These are phyloP conservation scores for Tuber indicum DNA, from an alignment of 495 filamentous ascomycete species.

Conservation along the genomic window DNA sequence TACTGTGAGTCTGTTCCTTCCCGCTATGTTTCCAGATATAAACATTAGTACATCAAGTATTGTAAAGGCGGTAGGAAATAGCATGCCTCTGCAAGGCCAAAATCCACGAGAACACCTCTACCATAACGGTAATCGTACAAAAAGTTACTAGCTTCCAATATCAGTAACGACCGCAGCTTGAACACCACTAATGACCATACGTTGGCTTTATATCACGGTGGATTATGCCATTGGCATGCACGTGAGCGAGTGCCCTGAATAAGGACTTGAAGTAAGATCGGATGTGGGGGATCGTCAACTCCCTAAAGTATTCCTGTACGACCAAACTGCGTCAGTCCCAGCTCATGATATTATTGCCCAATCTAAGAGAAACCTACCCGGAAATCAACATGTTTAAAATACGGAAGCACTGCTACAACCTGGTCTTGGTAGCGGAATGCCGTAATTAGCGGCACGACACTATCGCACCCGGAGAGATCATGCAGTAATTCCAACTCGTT, in stretches of 20 bases:
- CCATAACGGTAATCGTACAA: constrained; percentile 77
- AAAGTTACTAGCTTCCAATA: constrained; percentile 59
- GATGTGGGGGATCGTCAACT: constrained; percentile 78
- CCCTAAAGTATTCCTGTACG: constrained; percentile 68
- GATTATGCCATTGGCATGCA: constrained; percentile 75
- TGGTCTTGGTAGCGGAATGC: constrained; percentile 91
- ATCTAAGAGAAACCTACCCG: constrained; percentile 45
- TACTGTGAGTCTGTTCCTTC: constrained; percentile 66
- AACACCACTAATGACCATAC: constrained; percentile 43
- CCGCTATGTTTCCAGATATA: constrained; percentile 39
- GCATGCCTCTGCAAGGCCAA: constrained; percentile 74
- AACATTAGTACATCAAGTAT: constrained; percentile 12
- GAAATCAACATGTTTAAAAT: constrained; percentile 93
- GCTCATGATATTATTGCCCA: neutral
- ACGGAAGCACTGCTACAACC: constrained; percentile 88
- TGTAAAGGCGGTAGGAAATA: neutral
- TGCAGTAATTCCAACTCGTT: constrained; percentile 97
- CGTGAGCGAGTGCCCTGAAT: constrained; percentile 73
- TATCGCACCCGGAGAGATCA: constrained; percentile 70
- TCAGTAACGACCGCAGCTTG: neutral
- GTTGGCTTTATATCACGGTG: constrained; percentile 99
- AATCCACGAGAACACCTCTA: constrained; percentile 89
- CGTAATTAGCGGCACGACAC: constrained; percentile 91
- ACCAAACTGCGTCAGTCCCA: neutral
- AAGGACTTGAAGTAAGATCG: constrained; percentile 81